These are phyloP conservation scores for Plectosphaerella plurivora DNA, from an alignment of 2,329 filamentous ascomycete species.

Conservation along the genomic window DNA sequence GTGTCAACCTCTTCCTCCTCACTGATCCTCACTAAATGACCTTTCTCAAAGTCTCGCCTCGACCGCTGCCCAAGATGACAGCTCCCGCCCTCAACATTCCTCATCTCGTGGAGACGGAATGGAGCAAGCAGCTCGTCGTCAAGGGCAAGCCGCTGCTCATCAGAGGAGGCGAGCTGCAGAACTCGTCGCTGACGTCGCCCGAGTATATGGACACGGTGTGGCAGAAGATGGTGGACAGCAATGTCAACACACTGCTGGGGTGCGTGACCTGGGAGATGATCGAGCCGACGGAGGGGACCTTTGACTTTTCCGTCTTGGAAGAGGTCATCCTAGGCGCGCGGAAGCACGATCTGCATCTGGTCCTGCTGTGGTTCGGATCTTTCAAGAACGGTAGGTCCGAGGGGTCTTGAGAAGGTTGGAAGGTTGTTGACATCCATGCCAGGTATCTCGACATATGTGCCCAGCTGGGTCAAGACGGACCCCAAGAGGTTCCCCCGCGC, in stretches of 20 bases:
- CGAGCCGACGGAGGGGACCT: slow-evolving; percentile 22
- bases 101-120: slow-evolving; percentile 1
- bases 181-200: slow-evolving; percentile 22
- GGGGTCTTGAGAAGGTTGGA: neutral
- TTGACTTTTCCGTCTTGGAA: slow-evolving; percentile 22
- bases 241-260: slow-evolving; percentile 26
- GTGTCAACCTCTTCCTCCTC: no score
- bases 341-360: slow-evolving; percentile 16
- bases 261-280: slow-evolving; percentile 26
- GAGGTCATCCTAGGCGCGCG: slow-evolving; percentile 18
- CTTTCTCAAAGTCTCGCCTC: no score
- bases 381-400: slow-evolving; percentile 21
- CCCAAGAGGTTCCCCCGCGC: slow-evolving; percentile 18
- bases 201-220: slow-evolving; percentile 21
- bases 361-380: slow-evolving; percentile 24
- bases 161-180: slow-evolving; percentile 23
- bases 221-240: slow-evolving; percentile 17
- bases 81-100: neutral
- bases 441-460: slow-evolving; percentile 21
- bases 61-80: neutral
- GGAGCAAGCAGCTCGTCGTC: slow-evolving; percentile 23
- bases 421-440: no score
- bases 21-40: no score
- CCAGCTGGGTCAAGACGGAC: slow-evolving; percentile 20
- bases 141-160: slow-evolving; percentile 24